Base-by-base conservation (phyloP, 2,329 filamentous ascomycete species). In the Hymenoscyphus salicellus region DNA sequence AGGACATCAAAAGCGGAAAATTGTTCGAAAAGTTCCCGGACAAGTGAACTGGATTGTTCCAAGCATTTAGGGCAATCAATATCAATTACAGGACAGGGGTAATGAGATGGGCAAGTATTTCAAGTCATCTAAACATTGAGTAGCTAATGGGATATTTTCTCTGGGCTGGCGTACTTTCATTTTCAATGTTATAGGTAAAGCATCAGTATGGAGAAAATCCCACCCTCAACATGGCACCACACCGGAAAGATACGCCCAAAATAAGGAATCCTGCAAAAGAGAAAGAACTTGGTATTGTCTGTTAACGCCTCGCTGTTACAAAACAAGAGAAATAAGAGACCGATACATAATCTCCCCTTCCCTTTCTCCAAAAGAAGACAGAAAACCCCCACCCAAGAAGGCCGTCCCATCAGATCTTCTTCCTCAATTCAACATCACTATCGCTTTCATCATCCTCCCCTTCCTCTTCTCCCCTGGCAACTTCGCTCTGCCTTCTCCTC, bases 371-470 rank as follows among this genome's bases (percentile, higher is more conserved):
- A 49, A 49, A 26, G 17, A n/a, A 17, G 16, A 55, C 11, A 55
- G 16, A 58, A 55, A 28, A 58, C 10, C 20, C 4, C 17, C 30
- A 23, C 41, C 41, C 8, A 26, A 52, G 46, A 26, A 14, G 4
- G 11, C 10, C 26, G 10, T 28, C 28, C 55, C 49, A 33, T 49
- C 66, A 74, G 8, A 70, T 65, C n/a, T 73, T 58, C 61, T 73
- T 72, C 49, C 68, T 68, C 58, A 70, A 67, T 32, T 73, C 71
- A 17, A 63, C 64, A 55, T 80, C 79, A 16, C 79, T 78, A 61
- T 79, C 80, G 43, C 78, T 77, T 61, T 80, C 79, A 56, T 80
- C 78, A 16, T 79, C 78, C 61, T 78, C 79, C 46, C 78, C 77
- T 61, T 80, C 79, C 32, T 79, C 79, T 58, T 80, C 80, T 20